Base-by-base conservation (phyloP, 139 green algal species). In the Haematococcus lacustris region DNA sequence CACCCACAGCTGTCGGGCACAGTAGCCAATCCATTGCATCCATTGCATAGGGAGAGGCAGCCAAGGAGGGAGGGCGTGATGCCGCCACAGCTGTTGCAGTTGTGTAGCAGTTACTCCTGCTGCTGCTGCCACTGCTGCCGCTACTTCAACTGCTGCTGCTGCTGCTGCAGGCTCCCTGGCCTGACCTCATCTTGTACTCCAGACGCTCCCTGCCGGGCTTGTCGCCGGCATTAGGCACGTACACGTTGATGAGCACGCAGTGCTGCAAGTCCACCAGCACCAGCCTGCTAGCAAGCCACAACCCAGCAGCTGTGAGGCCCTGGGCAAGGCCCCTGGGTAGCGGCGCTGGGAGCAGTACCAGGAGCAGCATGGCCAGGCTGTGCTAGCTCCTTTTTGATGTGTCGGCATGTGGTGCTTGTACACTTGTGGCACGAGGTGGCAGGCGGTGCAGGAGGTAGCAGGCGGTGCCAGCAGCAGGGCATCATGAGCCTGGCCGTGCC, bases 141-240 rank as follows among this genome's bases (percentile, higher is more conserved):
- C n/a, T n/a, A n/a, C n/a, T n/a, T n/a, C n/a, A n/a, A n/a, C n/a
- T n/a, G n/a, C n/a, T n/a, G n/a, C n/a, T n/a, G n/a, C n/a, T n/a
- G n/a, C n/a, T n/a, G n/a, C n/a, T n/a, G n/a, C n/a, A n/a, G n/a
- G n/a, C n/a, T n/a, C 50, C 50, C 79, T 41, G 71, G 51, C 53
- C 72, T 73, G 89, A 95, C 1, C 76, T 75, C 32, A 88, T 51
- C 77, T 95, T 94, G 64, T 75, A 86, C 1, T 43, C 38, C 30
- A 87, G 73, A 3, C 90, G 76, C 0, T 78, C 33, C 0, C 84
- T 65, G 1, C 60, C 78, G 9, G 84, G 73, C 0, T 71, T 57
- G 39, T 88, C 79, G 0, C 91, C 91, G 26, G 90, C 87, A 76
- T 96, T 96, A 21, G 91, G 91, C 28, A 87, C 90, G 64, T 96